Conservation (phyloP, 2,329 filamentous ascomycete genomes). For the Monilinia aucupariae region DNA sequence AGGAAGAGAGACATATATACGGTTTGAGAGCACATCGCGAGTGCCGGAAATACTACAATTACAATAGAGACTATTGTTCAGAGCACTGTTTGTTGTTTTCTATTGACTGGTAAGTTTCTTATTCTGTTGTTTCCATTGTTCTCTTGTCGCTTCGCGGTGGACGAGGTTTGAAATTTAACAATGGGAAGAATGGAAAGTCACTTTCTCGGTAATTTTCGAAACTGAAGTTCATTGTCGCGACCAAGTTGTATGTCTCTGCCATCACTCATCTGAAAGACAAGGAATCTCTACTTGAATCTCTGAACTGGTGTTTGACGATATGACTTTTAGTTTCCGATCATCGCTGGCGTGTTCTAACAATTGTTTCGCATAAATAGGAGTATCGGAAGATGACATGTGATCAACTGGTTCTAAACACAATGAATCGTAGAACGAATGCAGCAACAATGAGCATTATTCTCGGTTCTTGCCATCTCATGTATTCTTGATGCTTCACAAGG, state of each 20-base stretch:
- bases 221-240: not conserved
- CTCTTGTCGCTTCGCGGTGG: not conserved
- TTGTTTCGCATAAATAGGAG: not conserved
- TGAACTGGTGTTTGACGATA: not conserved
- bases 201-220: not conserved
- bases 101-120: not conserved
- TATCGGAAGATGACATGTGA: not conserved
- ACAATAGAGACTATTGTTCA: not conserved
- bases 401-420: not conserved
- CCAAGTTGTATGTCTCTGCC: not conserved
- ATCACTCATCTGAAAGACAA: no score
- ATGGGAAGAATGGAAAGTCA: not conserved
- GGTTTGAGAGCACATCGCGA: not conserved
- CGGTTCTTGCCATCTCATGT: not conserved
- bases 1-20: not conserved
- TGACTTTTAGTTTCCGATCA: not conserved
- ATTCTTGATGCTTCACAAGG: not conserved
- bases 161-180: not conserved
- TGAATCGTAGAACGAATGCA: fast-evolving
- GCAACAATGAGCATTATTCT: not conserved
- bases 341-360: not conserved
- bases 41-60: not conserved
- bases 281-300: not conserved
- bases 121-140: not conserved
- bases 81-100: not conserved